phyloP scores from a whole-genome alignment of 306 rosid genomes.

The Cucumis cinereus region DNA sequence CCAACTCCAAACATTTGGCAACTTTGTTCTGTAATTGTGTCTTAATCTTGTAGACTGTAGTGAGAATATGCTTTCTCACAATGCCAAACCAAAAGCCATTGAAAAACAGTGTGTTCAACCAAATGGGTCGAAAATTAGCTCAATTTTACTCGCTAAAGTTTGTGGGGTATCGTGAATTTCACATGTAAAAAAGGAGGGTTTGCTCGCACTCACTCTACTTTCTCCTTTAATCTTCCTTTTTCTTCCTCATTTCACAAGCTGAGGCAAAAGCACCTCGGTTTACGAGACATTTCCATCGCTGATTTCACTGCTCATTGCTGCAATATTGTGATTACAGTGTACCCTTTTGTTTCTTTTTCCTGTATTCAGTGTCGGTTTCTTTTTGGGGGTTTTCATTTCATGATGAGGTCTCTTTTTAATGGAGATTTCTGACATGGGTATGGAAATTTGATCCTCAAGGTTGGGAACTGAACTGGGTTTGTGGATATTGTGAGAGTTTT shows the following conservation, averaged over 20 bases:
- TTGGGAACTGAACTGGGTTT: too few species aligned
- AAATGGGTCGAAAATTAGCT: background rate
- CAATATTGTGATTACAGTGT: conserved; percentile 14
- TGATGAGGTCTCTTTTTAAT: conserved; percentile 3
- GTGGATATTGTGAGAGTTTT: too few species aligned
- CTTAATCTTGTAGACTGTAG: background rate
- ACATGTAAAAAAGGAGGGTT: conserved; percentile 14
- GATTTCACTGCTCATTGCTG: conserved; percentile 19
- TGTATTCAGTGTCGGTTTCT: conserved; percentile 18
- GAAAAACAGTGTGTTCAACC: background rate
- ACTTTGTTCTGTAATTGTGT: background rate
- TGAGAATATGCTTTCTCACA: background rate
- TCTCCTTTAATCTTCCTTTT: conserved; percentile 6
- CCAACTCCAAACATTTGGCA: background rate
- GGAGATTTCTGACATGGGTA: too few species aligned
- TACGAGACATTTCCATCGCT: conserved; percentile 20
- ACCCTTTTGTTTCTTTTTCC: conserved; percentile 7
- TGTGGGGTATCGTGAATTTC: conserved; percentile 5
- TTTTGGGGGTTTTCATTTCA: conserved; percentile 2
- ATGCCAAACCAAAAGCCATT: background rate
- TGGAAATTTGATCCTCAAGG: background rate
- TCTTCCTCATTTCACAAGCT: background rate
- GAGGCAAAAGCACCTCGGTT: conserved; percentile 31
- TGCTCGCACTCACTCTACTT: conserved; percentile 17
- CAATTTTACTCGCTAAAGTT: background rate